phyloP scores from a whole-genome alignment of 768 basidiomycete genomes.

The Crepidotus variabilis region DNA sequence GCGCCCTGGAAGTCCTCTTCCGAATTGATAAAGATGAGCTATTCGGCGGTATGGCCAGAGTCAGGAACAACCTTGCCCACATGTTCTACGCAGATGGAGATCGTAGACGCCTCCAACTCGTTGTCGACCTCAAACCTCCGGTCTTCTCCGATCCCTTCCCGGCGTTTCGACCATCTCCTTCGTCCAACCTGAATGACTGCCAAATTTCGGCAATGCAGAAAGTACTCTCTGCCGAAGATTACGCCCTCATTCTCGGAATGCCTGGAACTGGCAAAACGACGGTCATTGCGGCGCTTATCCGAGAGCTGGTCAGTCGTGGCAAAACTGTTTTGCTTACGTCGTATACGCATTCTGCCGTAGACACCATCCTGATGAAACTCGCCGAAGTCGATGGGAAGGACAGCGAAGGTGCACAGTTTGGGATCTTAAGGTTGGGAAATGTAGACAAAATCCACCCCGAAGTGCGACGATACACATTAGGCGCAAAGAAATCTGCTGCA shows the following conservation, averaged over 20 bases:
- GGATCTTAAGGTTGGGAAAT: conserved; percentile 85
- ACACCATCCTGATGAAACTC: conserved; percentile 90
- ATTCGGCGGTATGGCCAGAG: conserved; percentile 78
- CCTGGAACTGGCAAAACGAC: conserved; percentile 99
- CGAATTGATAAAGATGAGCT: conserved; percentile 95
- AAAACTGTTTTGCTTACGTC: conserved; percentile 88
- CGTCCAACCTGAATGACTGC: conserved; percentile 54
- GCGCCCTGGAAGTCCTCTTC: conserved; percentile 48
- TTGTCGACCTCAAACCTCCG: conserved; percentile 80
- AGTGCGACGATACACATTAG: conserved; percentile 67
- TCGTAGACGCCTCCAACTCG: conserved; percentile 55
- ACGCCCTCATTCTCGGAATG: conserved; percentile 93
- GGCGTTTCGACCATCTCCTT: conserved; percentile 18
- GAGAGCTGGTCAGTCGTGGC: conserved; percentile 69
- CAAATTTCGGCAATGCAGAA: conserved; percentile 72
- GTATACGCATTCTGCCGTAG: conserved; percentile 98
- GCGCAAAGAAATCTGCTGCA: conserved; percentile 46
- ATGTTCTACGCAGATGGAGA: conserved; percentile 84
- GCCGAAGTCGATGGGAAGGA: conserved; percentile 27
- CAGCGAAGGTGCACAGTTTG: conserved; percentile 42
- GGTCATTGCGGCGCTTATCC: conserved; percentile 86
- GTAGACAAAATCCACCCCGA: conserved; percentile 91
- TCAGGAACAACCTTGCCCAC: conserved; percentile 87
- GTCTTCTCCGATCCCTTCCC: conserved; percentile 36
- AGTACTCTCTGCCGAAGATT: conserved; percentile 79